Percentiles rank a stretch among this genome's conserved stretches.
phyloP scores from a whole-genome alignment of 352 stramenopile species.

The Pseudoperonospora humuli region DNA sequence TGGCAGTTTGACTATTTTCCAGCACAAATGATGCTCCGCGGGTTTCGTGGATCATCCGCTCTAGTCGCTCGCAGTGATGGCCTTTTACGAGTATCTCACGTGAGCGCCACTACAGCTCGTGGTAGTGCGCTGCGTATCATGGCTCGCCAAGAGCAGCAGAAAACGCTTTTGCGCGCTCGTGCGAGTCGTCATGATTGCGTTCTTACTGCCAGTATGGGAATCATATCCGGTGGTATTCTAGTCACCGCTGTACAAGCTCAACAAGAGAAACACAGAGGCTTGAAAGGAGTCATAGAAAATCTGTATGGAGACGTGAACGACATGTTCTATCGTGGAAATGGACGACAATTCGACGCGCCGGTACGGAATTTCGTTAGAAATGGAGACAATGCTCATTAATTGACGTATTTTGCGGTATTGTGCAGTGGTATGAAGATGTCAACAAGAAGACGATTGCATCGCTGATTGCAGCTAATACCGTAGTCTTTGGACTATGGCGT shows the following conservation, averaged over 20 bases:
- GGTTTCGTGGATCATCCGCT: conserved; percentile 3
- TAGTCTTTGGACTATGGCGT: conserved; percentile 69
- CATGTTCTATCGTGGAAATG: conserved; percentile 16
- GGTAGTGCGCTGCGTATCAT: conserved; percentile 9
- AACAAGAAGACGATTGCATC: conserved; percentile 52
- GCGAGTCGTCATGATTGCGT: conserved; percentile 28
- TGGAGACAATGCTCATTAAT: no score
- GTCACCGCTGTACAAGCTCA: conserved; percentile 26
- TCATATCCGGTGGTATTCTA: conserved; percentile 37
- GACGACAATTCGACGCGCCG: conserved; percentile 13
- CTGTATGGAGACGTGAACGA: conserved; percentile 27
- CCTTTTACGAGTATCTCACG: conserved; percentile 7
- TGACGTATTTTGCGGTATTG: not conserved
- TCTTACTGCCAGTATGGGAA: conserved; percentile 42
- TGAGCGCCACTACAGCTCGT: conserved; percentile 4
- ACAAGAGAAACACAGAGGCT: conserved; percentile 1
- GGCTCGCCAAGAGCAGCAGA: conserved; percentile 14
- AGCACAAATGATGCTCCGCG: conserved; percentile 7
- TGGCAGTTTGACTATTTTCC: not conserved
- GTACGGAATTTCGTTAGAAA: conserved; percentile 16
- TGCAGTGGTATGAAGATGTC: conserved; percentile 47
- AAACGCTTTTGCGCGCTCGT: conserved; percentile 9
- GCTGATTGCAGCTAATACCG: conserved; percentile 60
- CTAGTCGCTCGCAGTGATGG: not conserved
- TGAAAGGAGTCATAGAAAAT: conserved; percentile 11